Base-by-base conservation (phyloP, 495 filamentous ascomycete species). In the Cercophora newfieldiana region DNA sequence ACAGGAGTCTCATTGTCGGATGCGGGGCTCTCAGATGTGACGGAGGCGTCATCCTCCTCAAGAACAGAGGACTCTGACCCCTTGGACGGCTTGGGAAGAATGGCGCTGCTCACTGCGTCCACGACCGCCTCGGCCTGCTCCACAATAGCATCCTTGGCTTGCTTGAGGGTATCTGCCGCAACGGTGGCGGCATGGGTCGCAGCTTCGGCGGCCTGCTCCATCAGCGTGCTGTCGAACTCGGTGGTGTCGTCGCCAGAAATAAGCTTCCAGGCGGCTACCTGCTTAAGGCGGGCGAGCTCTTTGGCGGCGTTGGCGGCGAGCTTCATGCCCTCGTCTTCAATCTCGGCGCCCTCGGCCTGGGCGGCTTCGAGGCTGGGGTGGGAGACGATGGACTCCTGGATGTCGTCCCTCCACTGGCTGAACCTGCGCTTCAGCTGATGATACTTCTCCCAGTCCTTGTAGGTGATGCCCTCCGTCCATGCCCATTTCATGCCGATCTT, bases 401-500 rank as follows among this genome's bases (percentile, higher is more conserved):
- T 89, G 61, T 92, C 88, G n/a, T 84, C 81, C 33, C 89, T 86
- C 93, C 95, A 97, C 71, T 91, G 89, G 44, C 92, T 89, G 53
- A 97, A 90, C 28, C 91, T 87, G 50, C 86, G 86, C 79, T 91
- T 96, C 64, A 98, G 81, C 26, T 89, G 82, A 71, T 97, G 90
- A 73, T 97, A 98, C 71, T 91, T 91, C 28, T 86, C 86, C 96
- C 96, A 99, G 74, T 97, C 93, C 71, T 95, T 94, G 82, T 98
- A 97, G 6, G 93, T 94, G 65, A 99, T 87, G 44, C 90, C 90
- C 59, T 97, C 94, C 84, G 92, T 96, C 90, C 91, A 96, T 1
- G 94, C 93, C 94, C 96, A 99, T 65, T 95, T 91, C 86, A 96
- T 94, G 48, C 96, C 96, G 61, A 99, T 91, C 72, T 97, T 94